A percentile compares a stretch with the other conserved stretches of the same genome.
phyloP scores from a whole-genome alignment of 2,329 filamentous ascomycete species.

The Colletotrichum somersetense region DNA sequence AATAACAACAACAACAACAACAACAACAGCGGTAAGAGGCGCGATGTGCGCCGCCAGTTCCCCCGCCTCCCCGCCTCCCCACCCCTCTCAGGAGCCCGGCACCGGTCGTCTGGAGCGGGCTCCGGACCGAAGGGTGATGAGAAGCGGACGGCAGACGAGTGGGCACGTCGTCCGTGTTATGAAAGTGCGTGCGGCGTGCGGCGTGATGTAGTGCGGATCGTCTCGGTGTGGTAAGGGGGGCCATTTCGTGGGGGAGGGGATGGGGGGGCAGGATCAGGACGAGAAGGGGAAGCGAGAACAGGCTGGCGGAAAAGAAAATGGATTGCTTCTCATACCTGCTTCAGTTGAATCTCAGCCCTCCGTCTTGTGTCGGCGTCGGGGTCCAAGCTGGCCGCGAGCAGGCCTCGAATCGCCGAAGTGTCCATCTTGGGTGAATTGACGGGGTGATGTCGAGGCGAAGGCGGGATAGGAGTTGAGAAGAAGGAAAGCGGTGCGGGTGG shows the following conservation, averaged over 20 bases:
- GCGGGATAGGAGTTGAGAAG: slow-evolving; percentile 43
- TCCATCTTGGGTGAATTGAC: slow-evolving; percentile 69
- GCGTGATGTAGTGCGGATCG: slow-evolving; percentile 38
- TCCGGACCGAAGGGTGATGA: slow-evolving; percentile 34
- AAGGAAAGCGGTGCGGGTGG: slow-evolving; percentile 41
- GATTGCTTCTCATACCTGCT: slow-evolving; percentile 72
- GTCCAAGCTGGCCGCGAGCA: slow-evolving; percentile 82
- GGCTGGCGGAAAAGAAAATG: slow-evolving; percentile 23
- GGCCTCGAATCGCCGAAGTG: slow-evolving; percentile 78
- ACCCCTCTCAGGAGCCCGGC: slow-evolving; percentile 1
- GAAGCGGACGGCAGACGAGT: slow-evolving; percentile 24
- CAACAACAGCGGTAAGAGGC: slow-evolving; percentile 43
- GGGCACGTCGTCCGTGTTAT: slow-evolving; percentile 15
- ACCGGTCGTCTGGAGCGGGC: slow-evolving; percentile 3
- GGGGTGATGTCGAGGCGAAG: slow-evolving; percentile 42
- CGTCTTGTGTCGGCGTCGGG: slow-evolving; percentile 80
- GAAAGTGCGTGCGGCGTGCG: slow-evolving; percentile 31
- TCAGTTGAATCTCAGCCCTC: slow-evolving; percentile 83
- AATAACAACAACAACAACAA: slow-evolving; percentile 41
- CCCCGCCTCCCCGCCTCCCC: background rate
- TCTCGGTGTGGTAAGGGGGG: slow-evolving; percentile 35
- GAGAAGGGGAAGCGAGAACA: slow-evolving; percentile 21
- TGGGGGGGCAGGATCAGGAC: slow-evolving; percentile 22
- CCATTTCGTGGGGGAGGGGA: slow-evolving; percentile 39
- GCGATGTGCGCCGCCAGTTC: slow-evolving; percentile 15